A percentile compares a stretch with the other conserved stretches of the same genome.
Evolutionary conservation across 257 asterid species (phyloP).

Genomic region (Perilla frutescens): DNA sequence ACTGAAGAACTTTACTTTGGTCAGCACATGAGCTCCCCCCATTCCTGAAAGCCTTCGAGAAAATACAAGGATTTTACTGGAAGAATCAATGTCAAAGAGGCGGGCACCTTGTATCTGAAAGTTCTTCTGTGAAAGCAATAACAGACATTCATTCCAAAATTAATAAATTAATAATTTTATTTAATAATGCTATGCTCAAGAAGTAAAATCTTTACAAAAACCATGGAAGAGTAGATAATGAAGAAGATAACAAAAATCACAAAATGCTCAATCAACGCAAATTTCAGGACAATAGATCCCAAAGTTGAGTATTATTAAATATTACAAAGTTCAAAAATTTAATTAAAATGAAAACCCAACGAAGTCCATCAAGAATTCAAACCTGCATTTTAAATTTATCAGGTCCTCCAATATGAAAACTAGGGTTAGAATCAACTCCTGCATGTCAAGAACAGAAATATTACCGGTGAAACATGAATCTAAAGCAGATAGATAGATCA

Average conservation of each 20-base stretch:
- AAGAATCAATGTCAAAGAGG: constrained; percentile 74
- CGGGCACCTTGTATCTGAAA: constrained; percentile 82
- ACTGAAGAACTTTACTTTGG: constrained; percentile 67
- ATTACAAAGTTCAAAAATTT: constrained; percentile 2
- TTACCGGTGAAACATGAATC: constrained; percentile 1
- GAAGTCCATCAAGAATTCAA: constrained; percentile 32
- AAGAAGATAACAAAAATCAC: constrained; percentile 11
- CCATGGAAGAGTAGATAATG: constrained; percentile 6
- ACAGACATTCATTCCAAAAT: constrained; percentile 11
- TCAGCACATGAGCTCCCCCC: constrained; percentile 72
- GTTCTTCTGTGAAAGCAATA: constrained; percentile 55
- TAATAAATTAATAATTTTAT: not conserved
- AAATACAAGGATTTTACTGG: constrained; percentile 55
- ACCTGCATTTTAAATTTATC: constrained; percentile 65
- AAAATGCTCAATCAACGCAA: not conserved
- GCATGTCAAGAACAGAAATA: constrained; percentile 38
- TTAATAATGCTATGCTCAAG: constrained; percentile 15
- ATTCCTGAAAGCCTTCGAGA: constrained; percentile 74
- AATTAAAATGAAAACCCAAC: constrained; percentile 12
- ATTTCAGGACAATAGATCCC: constrained; percentile 19
- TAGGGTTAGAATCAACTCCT: constrained; percentile 51
- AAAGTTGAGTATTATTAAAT: not conserved
- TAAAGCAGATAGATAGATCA: constrained; percentile 9
- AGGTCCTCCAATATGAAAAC: constrained; percentile 45
- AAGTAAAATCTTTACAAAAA: constrained; percentile 13